These are phyloP conservation scores for Cylindrotheca closterium DNA, from an alignment of 108 stramenopile genomes.

Conservation along the genomic window DNA sequence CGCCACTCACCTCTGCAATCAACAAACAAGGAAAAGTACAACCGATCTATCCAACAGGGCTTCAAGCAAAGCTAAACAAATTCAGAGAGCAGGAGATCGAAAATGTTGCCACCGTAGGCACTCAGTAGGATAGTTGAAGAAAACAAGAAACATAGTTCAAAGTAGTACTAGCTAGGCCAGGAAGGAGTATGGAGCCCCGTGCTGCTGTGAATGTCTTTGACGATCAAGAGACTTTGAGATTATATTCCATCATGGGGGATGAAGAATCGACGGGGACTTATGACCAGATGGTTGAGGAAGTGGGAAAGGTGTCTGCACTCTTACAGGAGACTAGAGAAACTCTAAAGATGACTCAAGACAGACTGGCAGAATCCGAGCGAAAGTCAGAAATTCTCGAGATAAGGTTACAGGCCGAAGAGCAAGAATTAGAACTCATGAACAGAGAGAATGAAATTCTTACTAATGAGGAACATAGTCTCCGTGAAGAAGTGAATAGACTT, in stretches of 20 bases:
- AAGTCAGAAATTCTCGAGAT: constrained; percentile 11
- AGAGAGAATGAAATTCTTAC: constrained; percentile 11
- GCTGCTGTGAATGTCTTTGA: too few species aligned
- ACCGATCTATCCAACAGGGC: too few species aligned
- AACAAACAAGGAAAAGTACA: too few species aligned
- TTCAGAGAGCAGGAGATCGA: too few species aligned
- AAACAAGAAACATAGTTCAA: too few species aligned
- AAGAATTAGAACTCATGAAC: constrained; percentile 9
- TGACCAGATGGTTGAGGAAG: constrained; percentile 21
- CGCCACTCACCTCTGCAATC: too few species aligned
- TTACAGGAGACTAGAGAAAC: constrained; percentile 7
- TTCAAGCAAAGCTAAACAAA: too few species aligned
- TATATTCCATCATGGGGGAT: background rate
- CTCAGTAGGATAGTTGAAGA: too few species aligned
- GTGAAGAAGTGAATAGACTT: constrained; percentile 19
- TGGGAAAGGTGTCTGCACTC: constrained; percentile 18
- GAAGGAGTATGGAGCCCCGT: too few species aligned
- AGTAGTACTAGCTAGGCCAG: too few species aligned
- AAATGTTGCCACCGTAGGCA: too few species aligned
- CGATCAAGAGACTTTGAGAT: background rate
- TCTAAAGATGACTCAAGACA: constrained; percentile 11
- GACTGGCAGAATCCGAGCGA: constrained; percentile 4
- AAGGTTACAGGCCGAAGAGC: constrained; percentile 3
- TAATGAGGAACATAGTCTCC: constrained; percentile 11
- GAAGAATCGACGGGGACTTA: constrained; percentile 8